phyloP scores from a whole-genome alignment of 352 stramenopile genomes.

The Globisporangium cystogenes region DNA sequence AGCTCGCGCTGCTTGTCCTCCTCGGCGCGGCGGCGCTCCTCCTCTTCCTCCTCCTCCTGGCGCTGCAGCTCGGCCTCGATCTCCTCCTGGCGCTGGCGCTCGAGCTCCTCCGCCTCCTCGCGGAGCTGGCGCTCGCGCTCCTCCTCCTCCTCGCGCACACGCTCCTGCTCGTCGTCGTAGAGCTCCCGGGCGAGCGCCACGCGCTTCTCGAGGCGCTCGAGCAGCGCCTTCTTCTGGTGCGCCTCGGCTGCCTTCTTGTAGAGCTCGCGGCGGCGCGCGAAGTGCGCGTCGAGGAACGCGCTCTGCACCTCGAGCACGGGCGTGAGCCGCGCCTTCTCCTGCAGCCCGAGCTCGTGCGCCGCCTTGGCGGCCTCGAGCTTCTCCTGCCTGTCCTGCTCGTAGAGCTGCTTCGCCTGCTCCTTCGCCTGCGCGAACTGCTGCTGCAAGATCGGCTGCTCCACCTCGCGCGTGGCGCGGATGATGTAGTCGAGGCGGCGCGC shows the following conservation, averaged over 20 bases:
- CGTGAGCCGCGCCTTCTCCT: constrained; percentile 79
- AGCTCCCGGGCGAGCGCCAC: constrained; percentile 59
- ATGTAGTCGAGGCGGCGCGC: constrained; percentile 95
- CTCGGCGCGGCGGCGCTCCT: constrained; percentile 30
- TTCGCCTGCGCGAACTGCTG: constrained; percentile 78
- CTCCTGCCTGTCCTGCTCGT: constrained; percentile 76
- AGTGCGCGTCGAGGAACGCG: constrained; percentile 75
- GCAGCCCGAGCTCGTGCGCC: constrained; percentile 86
- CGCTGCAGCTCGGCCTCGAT: constrained; percentile 60
- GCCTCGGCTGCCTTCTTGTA: constrained; percentile 83
- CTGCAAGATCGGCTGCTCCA: constrained; percentile 92
- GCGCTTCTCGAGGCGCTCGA: constrained; percentile 58
- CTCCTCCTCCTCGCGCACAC: constrained; percentile 52
- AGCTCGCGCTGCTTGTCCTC: constrained; percentile 44
- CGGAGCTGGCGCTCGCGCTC: constrained; percentile 51
- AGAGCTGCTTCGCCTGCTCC: constrained; percentile 46
- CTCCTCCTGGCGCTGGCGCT: constrained; percentile 50
- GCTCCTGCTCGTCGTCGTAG: constrained; percentile 66
- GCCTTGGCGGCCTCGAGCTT: constrained; percentile 80
- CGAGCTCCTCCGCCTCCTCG: constrained; percentile 53
- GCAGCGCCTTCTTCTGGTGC: constrained; percentile 83
- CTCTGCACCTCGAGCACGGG: constrained; percentile 69
- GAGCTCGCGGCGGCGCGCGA: constrained; percentile 67
- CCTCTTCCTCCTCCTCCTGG: constrained; percentile 57
- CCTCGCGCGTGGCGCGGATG: constrained; percentile 94